Evolutionary conservation across 2,329 filamentous ascomycete genomes (phyloP).

Genomic region (Metarhizium robertsii): DNA sequence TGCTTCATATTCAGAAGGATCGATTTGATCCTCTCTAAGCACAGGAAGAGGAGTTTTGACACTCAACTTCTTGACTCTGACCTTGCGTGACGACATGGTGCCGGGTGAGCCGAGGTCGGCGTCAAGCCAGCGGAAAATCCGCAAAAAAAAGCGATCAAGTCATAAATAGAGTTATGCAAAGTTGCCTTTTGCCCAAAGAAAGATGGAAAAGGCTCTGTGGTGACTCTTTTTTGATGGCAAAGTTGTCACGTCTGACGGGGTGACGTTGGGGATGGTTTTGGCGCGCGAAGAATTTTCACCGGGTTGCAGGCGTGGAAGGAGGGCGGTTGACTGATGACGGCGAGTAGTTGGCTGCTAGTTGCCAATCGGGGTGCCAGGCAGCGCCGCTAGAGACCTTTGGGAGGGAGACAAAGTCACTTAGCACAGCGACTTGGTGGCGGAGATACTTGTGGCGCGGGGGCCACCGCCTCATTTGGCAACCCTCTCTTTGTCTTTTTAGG

Average conservation of each 20-base stretch:
- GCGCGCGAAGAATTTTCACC: constrained; percentile 46
- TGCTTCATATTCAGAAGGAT: constrained; percentile 76
- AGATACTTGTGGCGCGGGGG: constrained; percentile 21
- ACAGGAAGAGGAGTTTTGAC: constrained; percentile 82
- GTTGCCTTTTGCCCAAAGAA: constrained; percentile 35
- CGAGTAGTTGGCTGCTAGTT: background rate
- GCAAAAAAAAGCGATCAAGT: constrained; percentile 54
- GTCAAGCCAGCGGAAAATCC: constrained; percentile 45
- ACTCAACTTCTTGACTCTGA: constrained; percentile 84
- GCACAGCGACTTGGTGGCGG: constrained; percentile 7
- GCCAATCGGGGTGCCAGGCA: background rate
- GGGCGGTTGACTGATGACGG: constrained; percentile 10
- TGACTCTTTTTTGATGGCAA: constrained; percentile 44
- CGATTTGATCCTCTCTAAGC: constrained; percentile 83
- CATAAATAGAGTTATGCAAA: constrained; percentile 50
- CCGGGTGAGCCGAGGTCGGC: constrained; percentile 27
- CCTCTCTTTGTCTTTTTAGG: constrained; percentile 11
- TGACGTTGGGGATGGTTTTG: constrained; percentile 48
- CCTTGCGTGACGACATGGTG: constrained; percentile 57
- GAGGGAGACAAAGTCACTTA: constrained; percentile 7
- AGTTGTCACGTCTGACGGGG: constrained; percentile 38
- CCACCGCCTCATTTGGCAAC: constrained; percentile 21
- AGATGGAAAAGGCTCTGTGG: constrained; percentile 44
- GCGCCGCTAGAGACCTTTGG: background rate
- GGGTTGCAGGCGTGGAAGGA: constrained; percentile 20